phyloP scores from a whole-genome alignment of 257 asterid species.

The Ocimum tenuiflorum region DNA sequence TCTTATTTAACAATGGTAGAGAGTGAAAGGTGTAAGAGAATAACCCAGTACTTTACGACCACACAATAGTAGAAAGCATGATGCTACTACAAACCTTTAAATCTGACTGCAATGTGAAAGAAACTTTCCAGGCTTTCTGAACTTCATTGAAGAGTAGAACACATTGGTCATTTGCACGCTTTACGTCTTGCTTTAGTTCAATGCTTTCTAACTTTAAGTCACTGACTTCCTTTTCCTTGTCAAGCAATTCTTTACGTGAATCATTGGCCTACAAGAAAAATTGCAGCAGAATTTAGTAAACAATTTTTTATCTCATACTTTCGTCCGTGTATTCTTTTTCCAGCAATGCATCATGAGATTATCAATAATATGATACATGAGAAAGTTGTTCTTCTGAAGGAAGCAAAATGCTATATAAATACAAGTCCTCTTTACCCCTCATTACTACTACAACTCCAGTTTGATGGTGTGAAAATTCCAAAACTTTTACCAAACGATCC shows the following conservation, averaged over 20 bases:
- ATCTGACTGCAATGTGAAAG: constrained; percentile 85
- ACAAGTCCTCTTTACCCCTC: constrained; percentile 7
- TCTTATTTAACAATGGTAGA: neutral
- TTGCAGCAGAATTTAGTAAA: constrained; percentile 20
- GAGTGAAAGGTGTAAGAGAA: constrained; percentile 13
- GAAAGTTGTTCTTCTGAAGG: constrained; percentile 1
- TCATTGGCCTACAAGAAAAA: constrained; percentile 73
- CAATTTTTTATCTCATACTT: neutral
- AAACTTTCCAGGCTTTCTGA: constrained; percentile 97
- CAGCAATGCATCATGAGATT: constrained; percentile 10
- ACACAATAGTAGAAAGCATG: constrained; percentile 7
- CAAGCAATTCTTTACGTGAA: constrained; percentile 83
- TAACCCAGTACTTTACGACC: neutral
- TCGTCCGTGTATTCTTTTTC: constrained; percentile 4
- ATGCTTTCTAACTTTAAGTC: constrained; percentile 62
- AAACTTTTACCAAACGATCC: neutral
- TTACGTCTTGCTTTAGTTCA: constrained; percentile 61
- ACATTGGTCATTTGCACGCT: constrained; percentile 80
- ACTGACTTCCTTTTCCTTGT: constrained; percentile 69
- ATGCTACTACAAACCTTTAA: constrained; percentile 72
- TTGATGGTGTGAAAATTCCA: neutral
- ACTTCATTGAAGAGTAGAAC: constrained; percentile 91
- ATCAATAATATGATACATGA: constrained; percentile 6
- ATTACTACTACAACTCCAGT: constrained; percentile 1
- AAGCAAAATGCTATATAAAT: neutral